Percentiles rank a stretch among this genome's conserved stretches.
Conservation (phyloP, 148 eudicot genomes). For the Rhododendron molle region DNA sequence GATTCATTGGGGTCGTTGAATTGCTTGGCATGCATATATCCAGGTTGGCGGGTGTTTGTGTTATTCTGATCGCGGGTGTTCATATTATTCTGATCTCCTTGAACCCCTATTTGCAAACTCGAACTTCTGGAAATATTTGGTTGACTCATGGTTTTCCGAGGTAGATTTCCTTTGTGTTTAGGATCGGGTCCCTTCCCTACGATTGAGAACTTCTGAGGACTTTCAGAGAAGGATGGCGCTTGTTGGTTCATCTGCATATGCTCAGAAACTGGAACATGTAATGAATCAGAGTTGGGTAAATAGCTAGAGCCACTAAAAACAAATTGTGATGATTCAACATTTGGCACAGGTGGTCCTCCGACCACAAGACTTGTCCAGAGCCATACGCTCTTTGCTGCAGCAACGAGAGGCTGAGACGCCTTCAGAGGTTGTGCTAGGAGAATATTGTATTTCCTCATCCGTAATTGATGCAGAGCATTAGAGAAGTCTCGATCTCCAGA, state of each 20-base stretch:
- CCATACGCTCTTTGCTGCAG: conserved; percentile 92
- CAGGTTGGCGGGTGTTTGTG: conserved; percentile 24
- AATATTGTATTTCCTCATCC: conserved; percentile 88
- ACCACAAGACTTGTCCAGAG: conserved; percentile 73
- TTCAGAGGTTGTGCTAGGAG: conserved; percentile 80
- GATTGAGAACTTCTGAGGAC: conserved; percentile 30
- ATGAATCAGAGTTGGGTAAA: conserved; percentile 17
- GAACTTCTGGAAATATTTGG: conserved; percentile 35
- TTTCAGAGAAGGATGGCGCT: conserved; percentile 23
- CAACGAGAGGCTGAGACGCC: conserved; percentile 66
- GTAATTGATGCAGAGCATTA: conserved; percentile 82
- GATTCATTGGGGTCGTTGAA: conserved; percentile 41
- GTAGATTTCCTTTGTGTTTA: conserved; percentile 36
- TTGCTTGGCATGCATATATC: conserved; percentile 23
- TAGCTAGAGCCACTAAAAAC: conserved; percentile 24
- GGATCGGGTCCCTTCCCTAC: conserved; percentile 32
- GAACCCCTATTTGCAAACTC: conserved; percentile 23
- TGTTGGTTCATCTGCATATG: conserved; percentile 25
- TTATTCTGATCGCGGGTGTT: conserved; percentile 23
- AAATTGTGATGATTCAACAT: conserved; percentile 34
- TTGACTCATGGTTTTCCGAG: conserved; percentile 37
- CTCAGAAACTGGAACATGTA: conserved; percentile 30
- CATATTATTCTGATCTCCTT: conserved; percentile 28
- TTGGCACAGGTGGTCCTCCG: conserved; percentile 65
- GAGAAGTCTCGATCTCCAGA: conserved; percentile 96